Conservation (phyloP, 176 grass and related monocot species). For the Rhynchospora breviuscula region DNA sequence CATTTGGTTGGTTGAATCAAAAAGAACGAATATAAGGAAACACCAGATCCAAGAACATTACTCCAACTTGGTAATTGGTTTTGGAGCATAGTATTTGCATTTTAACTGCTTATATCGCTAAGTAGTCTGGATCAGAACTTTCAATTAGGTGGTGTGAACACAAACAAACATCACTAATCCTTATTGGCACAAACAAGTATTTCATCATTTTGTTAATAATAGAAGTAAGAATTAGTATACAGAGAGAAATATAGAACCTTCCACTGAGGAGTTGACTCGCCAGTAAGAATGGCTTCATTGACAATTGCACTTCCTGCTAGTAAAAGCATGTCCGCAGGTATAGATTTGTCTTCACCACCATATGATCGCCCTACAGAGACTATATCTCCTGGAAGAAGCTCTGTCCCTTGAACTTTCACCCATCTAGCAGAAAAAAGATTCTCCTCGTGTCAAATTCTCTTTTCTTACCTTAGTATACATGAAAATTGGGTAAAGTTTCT, state of each 20-base stretch:
- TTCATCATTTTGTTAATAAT: not conserved
- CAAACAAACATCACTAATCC: not conserved
- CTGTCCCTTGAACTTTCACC: constrained; percentile 82
- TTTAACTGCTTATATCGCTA: not conserved
- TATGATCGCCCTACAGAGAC: constrained; percentile 83
- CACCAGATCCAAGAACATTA: not conserved
- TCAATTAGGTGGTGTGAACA: not conserved
- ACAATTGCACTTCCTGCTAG: constrained; percentile 80
- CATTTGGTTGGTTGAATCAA: not conserved
- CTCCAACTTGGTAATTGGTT: not conserved
- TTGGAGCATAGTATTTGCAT: not conserved
- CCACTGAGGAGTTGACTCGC: constrained; percentile 99
- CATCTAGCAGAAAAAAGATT: constrained; percentile 55
- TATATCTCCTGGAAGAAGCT: constrained; percentile 91
- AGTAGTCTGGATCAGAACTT: not conserved
- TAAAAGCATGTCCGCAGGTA: constrained; percentile 95
- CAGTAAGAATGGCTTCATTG: constrained; percentile 98
- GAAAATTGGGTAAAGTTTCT: not conserved
- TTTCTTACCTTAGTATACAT: constrained; percentile 15
- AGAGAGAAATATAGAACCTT: constrained; percentile 45
- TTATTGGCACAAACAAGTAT: not conserved
- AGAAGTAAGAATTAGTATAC: not conserved
- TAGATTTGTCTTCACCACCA: constrained; percentile 86
- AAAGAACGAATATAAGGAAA: not conserved
- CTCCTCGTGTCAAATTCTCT: not conserved